Evolutionary conservation across 2,329 filamentous ascomycete genomes (phyloP).

Genomic region (Talaromyces sp.): DNA sequence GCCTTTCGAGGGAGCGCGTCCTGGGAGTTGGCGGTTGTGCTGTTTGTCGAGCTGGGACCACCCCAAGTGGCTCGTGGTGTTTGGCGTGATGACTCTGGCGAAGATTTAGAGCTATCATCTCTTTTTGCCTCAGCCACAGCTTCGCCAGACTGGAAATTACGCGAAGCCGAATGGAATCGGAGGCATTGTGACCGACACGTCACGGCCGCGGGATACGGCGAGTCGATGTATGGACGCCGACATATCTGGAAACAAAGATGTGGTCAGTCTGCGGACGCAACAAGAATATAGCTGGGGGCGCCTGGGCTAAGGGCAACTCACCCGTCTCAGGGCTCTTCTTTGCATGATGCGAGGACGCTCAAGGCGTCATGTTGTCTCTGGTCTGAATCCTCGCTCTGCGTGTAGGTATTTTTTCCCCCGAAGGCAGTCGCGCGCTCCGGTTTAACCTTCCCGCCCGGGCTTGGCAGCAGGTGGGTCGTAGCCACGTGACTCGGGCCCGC

Average conservation of each 20-base stretch:
- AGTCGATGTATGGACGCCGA: constrained; percentile 33
- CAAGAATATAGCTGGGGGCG: not conserved
- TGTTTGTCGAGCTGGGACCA: constrained; percentile 6
- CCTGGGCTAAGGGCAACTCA: constrained; percentile 8
- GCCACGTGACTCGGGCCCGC: constrained; percentile 27
- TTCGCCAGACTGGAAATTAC: constrained; percentile 22
- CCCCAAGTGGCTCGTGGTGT: not conserved
- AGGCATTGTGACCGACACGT: constrained; percentile 24
- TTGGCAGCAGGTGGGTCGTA: constrained; percentile 8
- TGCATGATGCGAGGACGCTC: constrained; percentile 23
- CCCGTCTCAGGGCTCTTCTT: constrained; percentile 27
- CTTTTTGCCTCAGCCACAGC: constrained; percentile 17
- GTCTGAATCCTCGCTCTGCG: not conserved
- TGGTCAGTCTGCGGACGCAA: not conserved
- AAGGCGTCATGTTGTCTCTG: not conserved
- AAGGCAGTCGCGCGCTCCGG: not conserved
- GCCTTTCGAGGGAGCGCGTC: not conserved
- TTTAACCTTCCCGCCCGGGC: constrained; percentile 2
- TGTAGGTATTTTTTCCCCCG: constrained; percentile 11
- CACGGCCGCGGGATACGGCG: constrained; percentile 27
- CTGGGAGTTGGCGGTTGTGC: not conserved
- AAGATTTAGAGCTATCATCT: constrained; percentile 12
- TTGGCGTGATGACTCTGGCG: constrained; percentile 1
- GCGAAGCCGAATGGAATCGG: constrained; percentile 27
- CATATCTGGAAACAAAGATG: constrained; percentile 19